These are phyloP conservation scores for Porodaedalea pini DNA, from an alignment of 1,284 basidiomycete genomes.

Conservation along the genomic window DNA sequence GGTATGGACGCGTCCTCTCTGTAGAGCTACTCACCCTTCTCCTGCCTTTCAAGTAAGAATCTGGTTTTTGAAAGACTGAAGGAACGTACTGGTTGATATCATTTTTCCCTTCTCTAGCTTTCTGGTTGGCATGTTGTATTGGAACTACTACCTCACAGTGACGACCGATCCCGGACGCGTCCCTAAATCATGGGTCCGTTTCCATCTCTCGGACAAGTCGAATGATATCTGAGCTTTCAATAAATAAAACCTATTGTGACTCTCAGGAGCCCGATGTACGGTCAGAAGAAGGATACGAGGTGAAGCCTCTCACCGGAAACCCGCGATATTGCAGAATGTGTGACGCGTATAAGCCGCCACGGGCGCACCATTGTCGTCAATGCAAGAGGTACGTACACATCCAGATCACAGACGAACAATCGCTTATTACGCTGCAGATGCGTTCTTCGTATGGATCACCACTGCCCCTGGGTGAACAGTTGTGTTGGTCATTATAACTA, in stretches of 20 bases:
- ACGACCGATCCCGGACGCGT: constrained; percentile 81
- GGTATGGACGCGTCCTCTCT: constrained; percentile 74
- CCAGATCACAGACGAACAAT: not conserved
- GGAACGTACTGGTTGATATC: not conserved
- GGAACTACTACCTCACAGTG: constrained; percentile 85
- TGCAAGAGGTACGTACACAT: constrained; percentile 65
- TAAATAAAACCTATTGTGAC: constrained; percentile 12
- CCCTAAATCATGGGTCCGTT: constrained; percentile 74
- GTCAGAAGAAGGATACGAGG: constrained; percentile 71
- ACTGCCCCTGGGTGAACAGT: constrained; percentile 90
- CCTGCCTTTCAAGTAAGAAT: constrained; percentile 83
- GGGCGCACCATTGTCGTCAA: constrained; percentile 85
- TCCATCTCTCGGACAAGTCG: constrained; percentile 2
- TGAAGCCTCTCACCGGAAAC: constrained; percentile 77
- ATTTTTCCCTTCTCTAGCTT: constrained; percentile 49
- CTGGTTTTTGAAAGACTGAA: not conserved
- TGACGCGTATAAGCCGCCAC: constrained; percentile 66
- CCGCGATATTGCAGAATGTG: constrained; percentile 85
- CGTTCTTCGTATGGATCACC: constrained; percentile 86
- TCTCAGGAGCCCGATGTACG: constrained; percentile 71
- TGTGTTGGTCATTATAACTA: constrained; percentile 90
- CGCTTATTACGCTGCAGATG: constrained; percentile 45
- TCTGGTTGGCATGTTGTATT: constrained; percentile 73
- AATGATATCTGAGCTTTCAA: constrained; percentile 11
- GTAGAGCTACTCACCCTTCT: constrained; percentile 72